A percentile compares a stretch with the other conserved stretches of the same genome.
Evolutionary conservation across 2,329 filamentous ascomycete genomes (phyloP).

Genomic region (Fragosphaeria purpurea): DNA sequence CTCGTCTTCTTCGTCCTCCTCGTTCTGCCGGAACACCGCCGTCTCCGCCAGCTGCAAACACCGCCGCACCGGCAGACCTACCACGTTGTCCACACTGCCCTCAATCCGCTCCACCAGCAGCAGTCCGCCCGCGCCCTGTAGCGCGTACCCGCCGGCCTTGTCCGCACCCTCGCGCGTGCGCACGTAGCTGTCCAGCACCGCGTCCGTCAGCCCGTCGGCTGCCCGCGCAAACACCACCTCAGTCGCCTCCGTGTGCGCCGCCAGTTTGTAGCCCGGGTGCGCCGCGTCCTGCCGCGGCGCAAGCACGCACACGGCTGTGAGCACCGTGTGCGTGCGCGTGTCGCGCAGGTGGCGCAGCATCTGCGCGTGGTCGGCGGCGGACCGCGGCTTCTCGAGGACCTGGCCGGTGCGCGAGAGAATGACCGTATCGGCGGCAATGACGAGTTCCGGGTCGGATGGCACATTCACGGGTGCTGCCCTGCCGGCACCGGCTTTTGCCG

Average conservation of each 20-base stretch:
- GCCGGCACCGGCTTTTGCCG: slow-evolving; percentile 10
- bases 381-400: slow-evolving; percentile 85
- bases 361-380: slow-evolving; percentile 66
- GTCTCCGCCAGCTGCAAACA: slow-evolving; percentile 77
- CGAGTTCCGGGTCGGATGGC: slow-evolving; percentile 62
- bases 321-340: slow-evolving; percentile 66
- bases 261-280: slow-evolving; percentile 77
- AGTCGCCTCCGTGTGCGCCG: slow-evolving; percentile 80
- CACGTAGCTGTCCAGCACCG: slow-evolving; percentile 70
- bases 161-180: slow-evolving; percentile 84
- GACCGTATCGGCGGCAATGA: slow-evolving; percentile 85
- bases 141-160: slow-evolving; percentile 91
- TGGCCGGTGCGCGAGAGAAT: slow-evolving; percentile 66
- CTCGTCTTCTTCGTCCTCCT: slow-evolving; percentile 46
- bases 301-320: slow-evolving; percentile 77
- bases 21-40: slow-evolving; percentile 67
- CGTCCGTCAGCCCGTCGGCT: slow-evolving; percentile 53
- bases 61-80: slow-evolving; percentile 74
- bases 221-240: slow-evolving; percentile 73
- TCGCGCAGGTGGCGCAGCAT: slow-evolving; percentile 81
- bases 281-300: slow-evolving; percentile 69
- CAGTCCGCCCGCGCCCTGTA: slow-evolving; percentile 81
- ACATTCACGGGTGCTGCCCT: too few relatives aligned
- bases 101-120: slow-evolving; percentile 83
- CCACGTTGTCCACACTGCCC: slow-evolving; percentile 85